A percentile compares a stretch with the other conserved stretches of the same genome.
phyloP scores from a whole-genome alignment of 2,329 filamentous ascomycete genomes.

The Dryadomyces quercus-mongolicae region DNA sequence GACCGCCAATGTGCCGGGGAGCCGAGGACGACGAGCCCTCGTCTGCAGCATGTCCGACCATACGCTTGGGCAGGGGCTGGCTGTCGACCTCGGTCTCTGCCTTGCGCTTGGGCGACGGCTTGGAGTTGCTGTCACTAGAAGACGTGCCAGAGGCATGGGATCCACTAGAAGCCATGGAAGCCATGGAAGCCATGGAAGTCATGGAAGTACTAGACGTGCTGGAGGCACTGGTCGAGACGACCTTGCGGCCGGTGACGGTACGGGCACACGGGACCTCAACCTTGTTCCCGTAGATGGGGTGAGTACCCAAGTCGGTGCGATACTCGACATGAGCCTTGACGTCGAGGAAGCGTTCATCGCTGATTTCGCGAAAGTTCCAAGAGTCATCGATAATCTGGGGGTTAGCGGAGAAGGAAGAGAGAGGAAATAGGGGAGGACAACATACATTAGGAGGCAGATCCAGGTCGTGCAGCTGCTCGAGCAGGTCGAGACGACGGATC shows the following conservation, averaged over 20 bases:
- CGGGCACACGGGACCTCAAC: conserved; percentile 21
- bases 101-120: conserved; percentile 31
- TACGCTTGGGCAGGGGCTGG: conserved; percentile 25
- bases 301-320: conserved; percentile 10
- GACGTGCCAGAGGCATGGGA: neutral
- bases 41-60: conserved; percentile 12
- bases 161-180: neutral
- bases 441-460: conserved; percentile 37
- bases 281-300: conserved; percentile 16
- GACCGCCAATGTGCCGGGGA: conserved; percentile 27
- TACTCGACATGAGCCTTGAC: conserved; percentile 13
- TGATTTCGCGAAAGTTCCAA: conserved; percentile 12
- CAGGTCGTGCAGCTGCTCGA: conserved; percentile 30
- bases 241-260: conserved; percentile 9
- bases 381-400: conserved; percentile 11
- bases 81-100: conserved; percentile 36
- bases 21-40: conserved; percentile 16
- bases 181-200: neutral
- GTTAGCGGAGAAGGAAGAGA: neutral
- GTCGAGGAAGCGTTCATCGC: conserved; percentile 9
- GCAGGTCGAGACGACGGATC: conserved; percentile 31
- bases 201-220: neutral
- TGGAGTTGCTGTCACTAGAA: neutral
- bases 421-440: conserved; percentile 8
- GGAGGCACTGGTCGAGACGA: neutral